Evolutionary conservation across 768 basidiomycete species (phyloP).

Genomic region (Suillus luteus): DNA sequence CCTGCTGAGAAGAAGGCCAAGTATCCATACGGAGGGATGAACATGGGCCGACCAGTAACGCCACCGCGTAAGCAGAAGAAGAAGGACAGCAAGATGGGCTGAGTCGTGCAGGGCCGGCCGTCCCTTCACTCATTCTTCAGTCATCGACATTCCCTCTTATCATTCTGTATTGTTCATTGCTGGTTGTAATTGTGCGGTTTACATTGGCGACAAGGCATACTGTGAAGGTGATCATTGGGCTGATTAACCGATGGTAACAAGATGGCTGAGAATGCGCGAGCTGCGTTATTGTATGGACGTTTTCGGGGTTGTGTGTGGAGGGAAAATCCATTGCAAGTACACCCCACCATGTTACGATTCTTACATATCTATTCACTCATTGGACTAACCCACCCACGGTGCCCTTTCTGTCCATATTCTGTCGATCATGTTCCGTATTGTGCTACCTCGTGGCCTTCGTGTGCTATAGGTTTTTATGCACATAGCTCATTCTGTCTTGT

Average conservation of each 20-base stretch:
- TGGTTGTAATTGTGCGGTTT: conserved; percentile 11
- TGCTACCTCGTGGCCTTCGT: conserved; percentile 1
- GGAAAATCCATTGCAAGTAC: conserved; percentile 22
- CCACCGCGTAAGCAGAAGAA: conserved; percentile 98
- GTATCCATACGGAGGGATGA: conserved; percentile 85
- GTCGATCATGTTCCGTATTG: conserved; percentile 10
- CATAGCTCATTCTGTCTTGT: conserved; percentile 10
- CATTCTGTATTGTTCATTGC: conserved; percentile 28
- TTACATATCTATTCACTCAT: conserved; percentile 37
- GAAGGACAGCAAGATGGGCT: conserved; percentile 75
- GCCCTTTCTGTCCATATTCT: conserved; percentile 21
- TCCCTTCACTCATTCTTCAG: conserved; percentile 30
- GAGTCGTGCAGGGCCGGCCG: conserved; percentile 29
- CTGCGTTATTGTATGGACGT: conserved; percentile 25
- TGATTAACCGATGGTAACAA: conserved; percentile 5
- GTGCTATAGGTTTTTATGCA: conserved; percentile 14
- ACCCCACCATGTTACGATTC: conserved; percentile 22
- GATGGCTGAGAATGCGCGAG: conserved; percentile 19
- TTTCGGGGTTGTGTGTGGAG: conserved; percentile 24
- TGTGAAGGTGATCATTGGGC: conserved; percentile 4
- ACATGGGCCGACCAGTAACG: conserved; percentile 86
- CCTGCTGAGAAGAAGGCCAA: conserved; percentile 99
- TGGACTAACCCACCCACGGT: conserved; percentile 26
- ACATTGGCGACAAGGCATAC: conserved; percentile 9
- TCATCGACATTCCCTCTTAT: conserved; percentile 32